Percentiles rank a stretch among this genome's conserved stretches.
phyloP scores from a whole-genome alignment of 2,329 filamentous ascomycete genomes.

The Pseudogymnoascus pannorum region DNA sequence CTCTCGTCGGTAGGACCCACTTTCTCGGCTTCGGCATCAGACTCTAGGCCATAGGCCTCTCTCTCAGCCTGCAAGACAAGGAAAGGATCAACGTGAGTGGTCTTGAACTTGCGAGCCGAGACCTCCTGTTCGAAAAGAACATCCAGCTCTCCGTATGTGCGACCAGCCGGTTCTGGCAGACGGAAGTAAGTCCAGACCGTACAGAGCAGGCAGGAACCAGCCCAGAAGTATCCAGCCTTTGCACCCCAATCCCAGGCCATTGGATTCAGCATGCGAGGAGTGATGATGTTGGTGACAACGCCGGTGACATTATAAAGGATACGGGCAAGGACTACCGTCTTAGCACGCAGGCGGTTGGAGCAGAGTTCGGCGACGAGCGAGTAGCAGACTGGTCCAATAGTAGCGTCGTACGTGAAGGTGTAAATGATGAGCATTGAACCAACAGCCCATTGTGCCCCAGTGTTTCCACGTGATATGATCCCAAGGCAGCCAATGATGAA shows the following conservation, averaged over 20 bases:
- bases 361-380: slow-evolving; percentile 81
- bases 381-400: slow-evolving; percentile 85
- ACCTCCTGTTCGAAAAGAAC: slow-evolving; percentile 68
- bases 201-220: slow-evolving; percentile 31
- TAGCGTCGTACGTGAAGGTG: slow-evolving; percentile 78
- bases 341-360: slow-evolving; percentile 76
- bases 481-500: slow-evolving; percentile 69
- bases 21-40: not conserved
- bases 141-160: slow-evolving; percentile 79
- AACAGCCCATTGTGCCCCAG: slow-evolving; percentile 37
- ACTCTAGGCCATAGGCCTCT: slow-evolving; percentile 1
- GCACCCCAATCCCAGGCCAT: slow-evolving; percentile 74
- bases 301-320: slow-evolving; percentile 66
- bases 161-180: slow-evolving; percentile 58
- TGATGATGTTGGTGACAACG: slow-evolving; percentile 74
- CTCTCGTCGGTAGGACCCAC: not conserved
- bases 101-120: slow-evolving; percentile 25
- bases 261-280: slow-evolving; percentile 90
- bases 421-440: slow-evolving; percentile 68
- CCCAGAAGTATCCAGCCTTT: slow-evolving; percentile 35
- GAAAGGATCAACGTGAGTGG: slow-evolving; percentile 61
- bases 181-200: slow-evolving; percentile 32
- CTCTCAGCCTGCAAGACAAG: not conserved
- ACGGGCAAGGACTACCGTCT: slow-evolving; percentile 81
- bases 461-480: slow-evolving; percentile 31